Evolutionary conservation across 73 alveolate species (phyloP), one percentile per base, ranked within the genome.

Genomic region (Paramecium tetraurelia): DNA sequence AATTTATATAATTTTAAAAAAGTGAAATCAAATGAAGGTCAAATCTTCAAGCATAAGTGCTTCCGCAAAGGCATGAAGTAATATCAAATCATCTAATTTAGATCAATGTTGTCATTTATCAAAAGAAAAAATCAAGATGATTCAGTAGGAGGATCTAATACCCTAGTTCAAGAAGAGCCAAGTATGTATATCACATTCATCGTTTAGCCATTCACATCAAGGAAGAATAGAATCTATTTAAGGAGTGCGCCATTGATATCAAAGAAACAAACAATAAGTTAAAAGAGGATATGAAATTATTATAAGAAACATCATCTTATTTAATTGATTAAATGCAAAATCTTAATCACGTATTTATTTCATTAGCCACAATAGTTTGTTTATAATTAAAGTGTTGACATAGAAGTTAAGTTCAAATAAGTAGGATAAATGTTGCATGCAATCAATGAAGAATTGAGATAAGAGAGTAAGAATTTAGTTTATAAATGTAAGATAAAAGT

Each of bases 1-100:
- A 80, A 80, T 35, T 80, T 80, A 43, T 80, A 80, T 46, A 80
- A 80, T 41, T 80, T 80, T 80, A 80, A 80, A 35, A 80, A 80
- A 21, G 57, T 41, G 18, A 59, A 63, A 44, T 44, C 90, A 20
- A 35, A 46, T 18, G 90, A 80, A 43, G 90, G 90, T 10, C 22
- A 80, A 20, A 80, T 80, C 8, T 80, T 80, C 44, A 80, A 46
- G 29, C 90, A 80, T 63, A 80, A 80, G 9, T 80, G 76, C 12
- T 80, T 80, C 53, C 46, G 90, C 3, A 80, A 80, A 46, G 90
- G 90, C 48, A 41, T 80, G 90, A 80, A 80, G 90, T 80, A 80
- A 24, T 3, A 2, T 63, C 11, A 31, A 12, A 48, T 31, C 8
- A 3, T 0, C 0, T 36, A 72, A 36, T 0, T 36, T 43, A 80